Conservation (phyloP, 2,329 filamentous ascomycete species). For the Talaromyces sp. region DNA sequence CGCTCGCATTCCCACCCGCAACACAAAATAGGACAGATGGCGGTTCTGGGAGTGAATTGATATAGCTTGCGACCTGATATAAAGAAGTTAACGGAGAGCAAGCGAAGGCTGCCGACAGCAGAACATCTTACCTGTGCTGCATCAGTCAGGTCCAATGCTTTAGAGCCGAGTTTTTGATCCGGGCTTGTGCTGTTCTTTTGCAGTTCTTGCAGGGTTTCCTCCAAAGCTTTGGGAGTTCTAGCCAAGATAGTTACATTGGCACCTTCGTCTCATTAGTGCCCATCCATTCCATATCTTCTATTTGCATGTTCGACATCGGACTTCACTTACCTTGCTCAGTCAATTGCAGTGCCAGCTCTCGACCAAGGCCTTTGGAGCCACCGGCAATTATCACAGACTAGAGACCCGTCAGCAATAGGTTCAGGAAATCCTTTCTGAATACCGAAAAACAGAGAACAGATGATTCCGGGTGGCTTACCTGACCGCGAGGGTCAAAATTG, state of each 20-base stretch:
- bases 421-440: no score
- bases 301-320: background rate
- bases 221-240: background rate
- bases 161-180: background rate
- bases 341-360: background rate
- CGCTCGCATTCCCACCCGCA: slow-evolving; percentile 17
- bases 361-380: background rate
- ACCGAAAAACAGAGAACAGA: no score
- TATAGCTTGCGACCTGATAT: background rate
- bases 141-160: background rate
- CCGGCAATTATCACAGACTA: slow-evolving; percentile 6
- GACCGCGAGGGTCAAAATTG: no score
- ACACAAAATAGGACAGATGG: slow-evolving; percentile 16
- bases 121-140: background rate
- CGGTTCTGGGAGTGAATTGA: background rate
- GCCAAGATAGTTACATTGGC: background rate
- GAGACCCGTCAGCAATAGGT: background rate
- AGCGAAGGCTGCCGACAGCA: background rate
- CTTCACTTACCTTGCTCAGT: background rate
- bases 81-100: background rate
- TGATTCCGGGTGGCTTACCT: no score
- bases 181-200: background rate
- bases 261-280: background rate
- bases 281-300: no score
- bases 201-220: background rate